These are phyloP conservation scores for Macrocybe gigantea DNA, from an alignment of 768 basidiomycete genomes.

Conservation along the genomic window DNA sequence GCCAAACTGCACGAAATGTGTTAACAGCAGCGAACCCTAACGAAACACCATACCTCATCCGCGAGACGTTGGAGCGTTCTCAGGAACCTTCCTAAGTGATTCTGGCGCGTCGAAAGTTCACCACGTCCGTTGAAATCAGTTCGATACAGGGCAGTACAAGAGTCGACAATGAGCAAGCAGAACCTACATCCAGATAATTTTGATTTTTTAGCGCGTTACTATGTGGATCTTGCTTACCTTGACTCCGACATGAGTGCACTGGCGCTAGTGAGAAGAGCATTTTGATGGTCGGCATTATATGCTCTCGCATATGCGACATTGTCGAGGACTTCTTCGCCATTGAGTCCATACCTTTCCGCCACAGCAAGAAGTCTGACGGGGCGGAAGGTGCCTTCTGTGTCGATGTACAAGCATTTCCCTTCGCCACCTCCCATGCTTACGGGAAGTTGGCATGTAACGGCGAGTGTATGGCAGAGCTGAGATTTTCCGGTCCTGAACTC, in stretches of 20 bases:
- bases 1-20: slow-evolving; percentile 61
- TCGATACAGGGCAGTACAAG: slow-evolving; percentile 91
- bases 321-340: slow-evolving; percentile 96
- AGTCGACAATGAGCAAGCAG: slow-evolving; percentile 93
- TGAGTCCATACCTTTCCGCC: slow-evolving; percentile 94
- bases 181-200: slow-evolving; percentile 50
- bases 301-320: slow-evolving; percentile 98
- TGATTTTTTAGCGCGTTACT: no score
- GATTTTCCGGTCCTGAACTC: slow-evolving; percentile 99
- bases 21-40: slow-evolving; percentile 10
- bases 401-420: slow-evolving; percentile 98
- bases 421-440: slow-evolving; percentile 98
- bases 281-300: slow-evolving; percentile 98
- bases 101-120: slow-evolving; percentile 91
- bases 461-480: slow-evolving; percentile 95
- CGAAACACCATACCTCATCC: slow-evolving; percentile 66
- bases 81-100: slow-evolving; percentile 93
- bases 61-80: slow-evolving; percentile 89
- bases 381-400: slow-evolving; percentile 98
- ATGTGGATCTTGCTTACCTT: slow-evolving; percentile 46
- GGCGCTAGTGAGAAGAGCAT: slow-evolving; percentile 81
- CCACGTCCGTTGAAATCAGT: slow-evolving; percentile 96
- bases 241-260: slow-evolving; percentile 99
- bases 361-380: slow-evolving; percentile 92
- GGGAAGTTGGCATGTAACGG: slow-evolving; percentile 96